Evolutionary conservation across 2,329 filamentous ascomycete species (phyloP).

Genomic region (Phialocephala subalpina): DNA sequence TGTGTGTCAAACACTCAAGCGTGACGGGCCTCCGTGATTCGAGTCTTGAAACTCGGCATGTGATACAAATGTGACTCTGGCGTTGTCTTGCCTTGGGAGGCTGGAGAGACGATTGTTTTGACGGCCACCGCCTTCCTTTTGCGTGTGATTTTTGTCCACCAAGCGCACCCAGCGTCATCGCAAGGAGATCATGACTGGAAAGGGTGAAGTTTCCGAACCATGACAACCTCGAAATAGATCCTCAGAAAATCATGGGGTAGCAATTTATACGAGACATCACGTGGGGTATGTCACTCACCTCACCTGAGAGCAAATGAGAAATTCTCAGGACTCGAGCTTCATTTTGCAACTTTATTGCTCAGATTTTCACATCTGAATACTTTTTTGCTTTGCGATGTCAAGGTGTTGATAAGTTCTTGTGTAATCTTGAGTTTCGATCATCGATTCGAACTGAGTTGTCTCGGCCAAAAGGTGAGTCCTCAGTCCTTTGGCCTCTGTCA

Average conservation of each 20-base stretch:
- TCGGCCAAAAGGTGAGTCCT: not conserved
- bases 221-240: constrained; percentile 14
- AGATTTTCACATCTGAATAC: not conserved
- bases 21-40: constrained; percentile 7
- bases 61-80: constrained; percentile 9
- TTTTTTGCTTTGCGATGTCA: no score
- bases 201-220: constrained; percentile 10
- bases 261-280: constrained; percentile 5
- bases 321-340: not conserved
- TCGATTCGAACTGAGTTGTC: not conserved
- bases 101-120: constrained; percentile 3
- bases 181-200: constrained; percentile 8
- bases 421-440: not conserved
- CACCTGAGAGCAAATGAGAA: not conserved
- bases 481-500: no score
- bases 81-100: constrained; percentile 9
- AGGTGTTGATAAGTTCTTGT: not conserved
- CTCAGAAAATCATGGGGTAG: not conserved
- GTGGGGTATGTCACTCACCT: not conserved
- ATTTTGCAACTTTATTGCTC: not conserved
- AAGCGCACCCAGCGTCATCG: constrained; percentile 4
- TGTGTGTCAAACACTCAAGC: constrained; percentile 3
- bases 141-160: constrained; percentile 4
- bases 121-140: constrained; percentile 6
- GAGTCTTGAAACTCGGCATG: constrained; percentile 11